A percentile compares a stretch with the other conserved stretches of the same genome.
Evolutionary conservation across 2,329 filamentous ascomycete genomes (phyloP).

Genomic region (Hymenoscyphus infarciens): DNA sequence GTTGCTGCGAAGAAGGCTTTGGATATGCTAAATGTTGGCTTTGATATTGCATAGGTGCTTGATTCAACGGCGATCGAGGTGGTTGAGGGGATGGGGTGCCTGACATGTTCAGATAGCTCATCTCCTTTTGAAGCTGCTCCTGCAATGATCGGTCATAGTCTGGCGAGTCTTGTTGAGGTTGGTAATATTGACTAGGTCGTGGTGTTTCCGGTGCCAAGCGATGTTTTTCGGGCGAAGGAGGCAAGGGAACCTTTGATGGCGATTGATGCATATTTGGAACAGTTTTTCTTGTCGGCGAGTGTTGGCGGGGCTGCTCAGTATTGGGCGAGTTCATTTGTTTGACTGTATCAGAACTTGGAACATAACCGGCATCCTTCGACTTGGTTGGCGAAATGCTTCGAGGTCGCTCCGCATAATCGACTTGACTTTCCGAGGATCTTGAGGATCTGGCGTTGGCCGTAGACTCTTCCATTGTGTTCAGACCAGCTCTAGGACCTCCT

Average conservation of each 20-base stretch:
- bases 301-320: slow-evolving; percentile 50
- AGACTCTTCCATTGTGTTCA: slow-evolving; percentile 74
- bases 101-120: slow-evolving; percentile 53
- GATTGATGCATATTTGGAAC: slow-evolving; percentile 43
- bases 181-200: slow-evolving; percentile 45
- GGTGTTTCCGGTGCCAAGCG: slow-evolving; percentile 44
- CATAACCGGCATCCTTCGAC: slow-evolving; percentile 39
- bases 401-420: slow-evolving; percentile 51
- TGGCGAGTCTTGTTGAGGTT: slow-evolving; percentile 47
- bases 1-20: slow-evolving; percentile 35
- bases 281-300: slow-evolving; percentile 49
- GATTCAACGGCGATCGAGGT: slow-evolving; percentile 21
- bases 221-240: slow-evolving; percentile 53
- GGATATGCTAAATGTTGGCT: slow-evolving; percentile 19
- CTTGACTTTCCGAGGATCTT: slow-evolving; percentile 46
- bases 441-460: slow-evolving; percentile 71
- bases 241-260: slow-evolving; percentile 58
- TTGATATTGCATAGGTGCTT: slow-evolving; percentile 26
- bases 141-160: slow-evolving; percentile 61
- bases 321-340: slow-evolving; percentile 45
- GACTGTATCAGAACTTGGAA: slow-evolving; percentile 47
- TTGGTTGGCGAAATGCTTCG: slow-evolving; percentile 52
- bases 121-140: slow-evolving; percentile 60
- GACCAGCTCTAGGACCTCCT: slow-evolving; percentile 56
- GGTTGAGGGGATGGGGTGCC: slow-evolving; percentile 28